Conservation (phyloP, 1,139 yeast species). For the Kodamaea sp. region DNA sequence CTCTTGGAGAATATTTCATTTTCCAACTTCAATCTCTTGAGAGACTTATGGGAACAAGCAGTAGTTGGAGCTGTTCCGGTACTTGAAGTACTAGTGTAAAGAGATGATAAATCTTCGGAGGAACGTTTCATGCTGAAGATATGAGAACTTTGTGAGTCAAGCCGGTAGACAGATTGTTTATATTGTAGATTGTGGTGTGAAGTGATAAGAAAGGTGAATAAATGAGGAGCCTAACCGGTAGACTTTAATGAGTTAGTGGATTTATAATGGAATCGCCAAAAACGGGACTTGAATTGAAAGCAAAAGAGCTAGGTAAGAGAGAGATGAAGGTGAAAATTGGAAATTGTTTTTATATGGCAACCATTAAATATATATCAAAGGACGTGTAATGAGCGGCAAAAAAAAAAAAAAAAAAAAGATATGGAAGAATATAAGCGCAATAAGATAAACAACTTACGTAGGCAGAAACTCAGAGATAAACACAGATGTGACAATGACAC, state of each 20-base stretch:
- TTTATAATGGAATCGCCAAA: too few species aligned
- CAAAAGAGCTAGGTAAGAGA: too few species aligned
- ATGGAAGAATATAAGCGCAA: conserved; percentile 3
- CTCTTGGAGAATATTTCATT: conserved; percentile 31
- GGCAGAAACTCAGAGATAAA: conserved; percentile 8
- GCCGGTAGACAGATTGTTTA: background rate
- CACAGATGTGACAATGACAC: too few species aligned
- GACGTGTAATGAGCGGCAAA: conserved; percentile 10
- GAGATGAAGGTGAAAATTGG: too few species aligned
- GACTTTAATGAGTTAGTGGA: too few species aligned
- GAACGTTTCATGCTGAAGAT: conserved; percentile 9
- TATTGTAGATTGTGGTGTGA: background rate
- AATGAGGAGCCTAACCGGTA: conserved; percentile 6
- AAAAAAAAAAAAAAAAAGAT: conserved; percentile 4
- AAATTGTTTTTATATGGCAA: too few species aligned
- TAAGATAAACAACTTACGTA: conserved; percentile 2
- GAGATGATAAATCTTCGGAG: conserved; percentile 10
- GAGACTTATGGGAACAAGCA: conserved; percentile 18
- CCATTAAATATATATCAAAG: conserved; percentile 7
- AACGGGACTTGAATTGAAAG: too few species aligned
- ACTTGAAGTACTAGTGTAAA: conserved; percentile 7
- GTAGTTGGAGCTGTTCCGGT: conserved; percentile 9
- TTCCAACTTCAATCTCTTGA: conserved; percentile 27
- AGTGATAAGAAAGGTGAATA: background rate
- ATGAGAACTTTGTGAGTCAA: too few species aligned